Percentiles rank a stretch among this genome's conserved stretches.
Conservation (phyloP, 2,329 filamentous ascomycete genomes). For the Talaromyces rugulosus region DNA sequence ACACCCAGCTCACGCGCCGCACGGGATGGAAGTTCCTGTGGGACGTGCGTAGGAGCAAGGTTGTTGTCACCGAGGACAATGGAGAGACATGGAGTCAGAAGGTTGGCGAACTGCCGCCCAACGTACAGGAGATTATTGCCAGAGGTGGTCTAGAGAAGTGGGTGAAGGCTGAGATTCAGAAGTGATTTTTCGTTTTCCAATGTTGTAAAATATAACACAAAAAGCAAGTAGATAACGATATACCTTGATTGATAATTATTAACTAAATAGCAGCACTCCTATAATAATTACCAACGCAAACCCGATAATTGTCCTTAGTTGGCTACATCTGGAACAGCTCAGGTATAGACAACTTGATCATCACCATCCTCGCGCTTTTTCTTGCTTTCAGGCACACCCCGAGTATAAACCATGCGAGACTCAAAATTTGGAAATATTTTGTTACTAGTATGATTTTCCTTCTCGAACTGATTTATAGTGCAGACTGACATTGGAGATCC, state of each 20-base stretch:
- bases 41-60: conserved; percentile 70
- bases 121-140: conserved; percentile 82
- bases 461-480: no score
- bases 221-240: not conserved
- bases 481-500: no score
- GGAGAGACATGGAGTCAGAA: conserved; percentile 71
- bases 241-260: not conserved
- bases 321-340: not conserved
- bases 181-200: not conserved
- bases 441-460: no score
- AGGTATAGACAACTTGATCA: not conserved
- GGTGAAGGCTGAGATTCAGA: conserved; percentile 66
- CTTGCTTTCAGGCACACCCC: not conserved
- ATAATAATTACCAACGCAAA: not conserved
- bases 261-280: not conserved
- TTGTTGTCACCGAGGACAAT: conserved; percentile 65
- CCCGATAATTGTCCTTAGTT: not conserved
- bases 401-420: no score
- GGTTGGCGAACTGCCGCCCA: conserved; percentile 77
- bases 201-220: not conserved
- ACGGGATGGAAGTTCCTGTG: conserved; percentile 81
- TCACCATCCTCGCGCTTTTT: not conserved
- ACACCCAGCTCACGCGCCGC: conserved; percentile 54
- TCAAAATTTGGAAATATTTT: no score
- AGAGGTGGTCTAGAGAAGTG: conserved; percentile 74